Evolutionary conservation across 75 land plant genomes (phyloP).

Genomic region (Pinus albicaulis): DNA sequence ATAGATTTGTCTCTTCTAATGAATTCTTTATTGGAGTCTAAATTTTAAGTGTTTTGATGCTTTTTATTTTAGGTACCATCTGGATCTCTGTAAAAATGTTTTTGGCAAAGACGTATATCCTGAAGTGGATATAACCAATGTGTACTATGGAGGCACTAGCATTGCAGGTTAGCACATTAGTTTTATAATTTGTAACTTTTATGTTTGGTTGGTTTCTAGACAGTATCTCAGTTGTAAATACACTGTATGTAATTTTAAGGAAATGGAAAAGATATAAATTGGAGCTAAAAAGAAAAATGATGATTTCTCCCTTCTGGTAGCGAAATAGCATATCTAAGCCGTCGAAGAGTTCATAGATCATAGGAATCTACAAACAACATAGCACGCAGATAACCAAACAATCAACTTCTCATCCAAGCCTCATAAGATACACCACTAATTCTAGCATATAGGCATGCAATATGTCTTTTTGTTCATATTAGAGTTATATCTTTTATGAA

Average conservation of each 20-base stretch:
- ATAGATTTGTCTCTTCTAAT: not conserved
- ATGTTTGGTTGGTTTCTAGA: not conserved
- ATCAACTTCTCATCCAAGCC: not conserved
- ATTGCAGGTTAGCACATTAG: constrained; percentile 67
- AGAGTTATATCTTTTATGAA: not conserved
- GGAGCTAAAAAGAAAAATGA: not conserved
- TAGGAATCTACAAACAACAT: not conserved
- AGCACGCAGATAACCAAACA: not conserved
- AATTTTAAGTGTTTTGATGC: not conserved
- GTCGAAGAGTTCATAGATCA: not conserved
- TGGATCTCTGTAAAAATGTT: constrained; percentile 91
- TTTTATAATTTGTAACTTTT: not conserved
- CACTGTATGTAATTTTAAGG: not conserved
- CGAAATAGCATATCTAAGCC: not conserved
- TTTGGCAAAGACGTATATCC: constrained; percentile 92
- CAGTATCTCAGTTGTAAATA: not conserved
- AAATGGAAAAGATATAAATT: not conserved
- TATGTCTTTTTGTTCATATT: not conserved
- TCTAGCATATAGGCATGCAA: not conserved
- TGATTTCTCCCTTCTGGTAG: not conserved
- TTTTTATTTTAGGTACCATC: constrained; percentile 68
- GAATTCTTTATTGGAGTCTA: not conserved
- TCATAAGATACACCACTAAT: too few species aligned
- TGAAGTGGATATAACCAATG: constrained; percentile 85
- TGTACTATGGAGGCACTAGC: constrained; percentile 92